Base-by-base conservation (phyloP, 108 stramenopile genomes). In the Pseudonitzschia pungens region DNA sequence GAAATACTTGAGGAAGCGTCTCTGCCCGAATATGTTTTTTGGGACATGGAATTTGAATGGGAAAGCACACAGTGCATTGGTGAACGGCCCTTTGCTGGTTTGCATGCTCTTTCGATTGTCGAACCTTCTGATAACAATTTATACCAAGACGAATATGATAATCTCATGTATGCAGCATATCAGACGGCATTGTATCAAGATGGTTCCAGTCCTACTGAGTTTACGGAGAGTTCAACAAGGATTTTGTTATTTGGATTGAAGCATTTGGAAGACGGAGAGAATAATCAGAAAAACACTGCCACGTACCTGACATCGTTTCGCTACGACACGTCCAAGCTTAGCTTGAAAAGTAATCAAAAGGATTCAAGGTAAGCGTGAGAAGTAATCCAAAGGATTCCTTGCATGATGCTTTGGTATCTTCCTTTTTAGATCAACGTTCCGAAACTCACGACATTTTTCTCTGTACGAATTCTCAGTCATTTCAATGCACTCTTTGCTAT, bases 401-500 rank as follows among this genome's bases (percentile, higher is more conserved):
- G 36, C 36, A 36, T 36, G 2, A 36, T 36, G 36, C 36, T 36
- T 36, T 2, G 6, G 6, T 36, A 5, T 36, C 4, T 36, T 36
- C 6, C 36, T 36, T 36, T n/a, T n/a, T 11, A 43, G 16, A 48
- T 48, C 9, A 1, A 48, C 2, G 5, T 4, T 12, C 45, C 14
- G 2, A 2, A 48, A 18, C 14, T 48, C 10, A 48, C 2, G 45
- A 48, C 18, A 4, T 48, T 4, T 11, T 18, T 48, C 45, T 1
- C 45, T 18, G 14, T 48, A 8, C 14, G 1, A 12, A 48, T 48
- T 2, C 58, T 18, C 52, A 48, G 45, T 48, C 70, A 71, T 27
- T 71, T 71, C 70, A 71, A 71, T 58, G 70, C 33, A 5, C 56
- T 71, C 2, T 57, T 71, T 55, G 70, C 33, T 58, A 24, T 71